These are phyloP conservation scores for Leishmania aethiopica DNA, from an alignment of 208 protist genomes.

Conservation along the genomic window DNA sequence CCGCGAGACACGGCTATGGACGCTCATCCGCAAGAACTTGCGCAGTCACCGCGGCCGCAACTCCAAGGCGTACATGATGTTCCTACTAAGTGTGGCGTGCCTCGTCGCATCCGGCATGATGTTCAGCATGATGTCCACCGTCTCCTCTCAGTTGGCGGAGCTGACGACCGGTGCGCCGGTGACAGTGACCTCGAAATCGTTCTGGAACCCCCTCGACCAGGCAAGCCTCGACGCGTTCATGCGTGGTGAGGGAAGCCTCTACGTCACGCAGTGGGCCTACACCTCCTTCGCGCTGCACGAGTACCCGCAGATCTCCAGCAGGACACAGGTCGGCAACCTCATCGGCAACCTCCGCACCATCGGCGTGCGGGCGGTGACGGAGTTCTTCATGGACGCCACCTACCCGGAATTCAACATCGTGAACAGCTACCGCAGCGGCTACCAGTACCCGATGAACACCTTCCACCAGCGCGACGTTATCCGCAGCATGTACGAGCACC, in stretches of 20 bases:
- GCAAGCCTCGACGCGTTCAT: constrained; percentile 55
- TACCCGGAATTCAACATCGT: constrained; percentile 69
- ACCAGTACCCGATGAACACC: constrained; percentile 36
- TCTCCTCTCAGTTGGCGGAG: constrained; percentile 48
- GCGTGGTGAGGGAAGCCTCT: constrained; percentile 16
- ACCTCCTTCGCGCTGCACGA: constrained; percentile 49
- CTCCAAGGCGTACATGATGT: constrained; percentile 95
- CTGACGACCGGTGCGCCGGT: constrained; percentile 62
- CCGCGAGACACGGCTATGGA: constrained; percentile 57
- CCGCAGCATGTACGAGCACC: constrained; percentile 58
- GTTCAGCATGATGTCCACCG: constrained; percentile 56
- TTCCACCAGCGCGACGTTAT: constrained; percentile 59
- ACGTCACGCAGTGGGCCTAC: constrained; percentile 68
- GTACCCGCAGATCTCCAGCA: constrained; percentile 67
- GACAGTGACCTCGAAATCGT: constrained; percentile 37
- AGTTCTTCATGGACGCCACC: constrained; percentile 59
- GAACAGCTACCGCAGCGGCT: constrained; percentile 26
- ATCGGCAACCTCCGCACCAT: constrained; percentile 34
- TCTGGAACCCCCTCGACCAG: constrained; percentile 51
- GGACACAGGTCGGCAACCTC: constrained; percentile 37
- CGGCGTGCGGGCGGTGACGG: constrained; percentile 43
- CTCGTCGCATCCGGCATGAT: constrained; percentile 90
- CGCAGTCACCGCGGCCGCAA: constrained; percentile 86
- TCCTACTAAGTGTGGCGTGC: constrained; percentile 89
- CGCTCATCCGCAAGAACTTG: constrained; percentile 93